Conservation (phyloP, 208 protist genomes). For the Crithidia brevicula region DNA sequence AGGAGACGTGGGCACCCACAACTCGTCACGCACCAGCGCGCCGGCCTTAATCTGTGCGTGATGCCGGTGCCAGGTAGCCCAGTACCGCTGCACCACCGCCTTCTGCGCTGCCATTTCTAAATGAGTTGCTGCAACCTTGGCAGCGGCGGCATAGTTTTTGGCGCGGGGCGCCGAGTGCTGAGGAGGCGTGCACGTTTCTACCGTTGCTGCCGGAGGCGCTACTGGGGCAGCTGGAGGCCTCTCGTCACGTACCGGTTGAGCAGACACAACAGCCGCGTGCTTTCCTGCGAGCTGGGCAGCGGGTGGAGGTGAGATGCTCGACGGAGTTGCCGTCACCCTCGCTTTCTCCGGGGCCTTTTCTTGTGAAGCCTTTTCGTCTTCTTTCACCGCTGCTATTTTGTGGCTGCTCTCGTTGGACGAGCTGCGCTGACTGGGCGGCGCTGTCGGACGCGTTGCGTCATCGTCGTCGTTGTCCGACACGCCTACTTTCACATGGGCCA, state of each 20-base stretch:
- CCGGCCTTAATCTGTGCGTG: slow-evolving; percentile 17
- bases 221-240: too few species aligned
- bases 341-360: too few species aligned
- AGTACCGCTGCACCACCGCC: slow-evolving; percentile 13
- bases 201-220: background rate
- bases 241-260: too few species aligned
- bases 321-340: too few species aligned
- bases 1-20: slow-evolving; percentile 13
- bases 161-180: background rate
- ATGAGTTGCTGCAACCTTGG: slow-evolving; percentile 14
- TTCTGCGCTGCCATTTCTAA: slow-evolving; percentile 2
- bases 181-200: background rate
- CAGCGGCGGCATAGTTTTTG: background rate
- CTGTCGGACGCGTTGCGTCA: slow-evolving; percentile 15
- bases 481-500: background rate
- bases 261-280: too few species aligned
- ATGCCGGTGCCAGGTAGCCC: slow-evolving; percentile 24
- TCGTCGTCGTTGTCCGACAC: slow-evolving; percentile 13
- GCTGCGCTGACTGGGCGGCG: slow-evolving; percentile 13
- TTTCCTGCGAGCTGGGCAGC: too few species aligned
- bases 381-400: background rate
- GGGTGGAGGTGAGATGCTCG: too few species aligned
- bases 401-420: background rate
- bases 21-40: slow-evolving; percentile 8
- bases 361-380: background rate